Evolutionary conservation across 1,284 basidiomycete genomes (phyloP).

Genomic region (Fomitopsis betulina): DNA sequence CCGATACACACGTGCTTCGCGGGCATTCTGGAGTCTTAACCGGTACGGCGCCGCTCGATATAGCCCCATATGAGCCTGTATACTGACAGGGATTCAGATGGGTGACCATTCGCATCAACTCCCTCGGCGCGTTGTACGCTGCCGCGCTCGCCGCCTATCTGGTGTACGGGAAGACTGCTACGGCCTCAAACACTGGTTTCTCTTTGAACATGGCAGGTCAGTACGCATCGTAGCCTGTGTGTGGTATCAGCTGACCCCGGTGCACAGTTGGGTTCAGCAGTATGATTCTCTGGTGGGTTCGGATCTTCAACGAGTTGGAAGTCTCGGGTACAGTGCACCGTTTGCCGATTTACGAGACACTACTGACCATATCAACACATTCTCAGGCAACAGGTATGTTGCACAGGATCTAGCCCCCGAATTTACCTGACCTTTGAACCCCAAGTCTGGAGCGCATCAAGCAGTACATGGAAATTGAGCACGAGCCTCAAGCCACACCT

Average conservation of each 20-base stretch:
- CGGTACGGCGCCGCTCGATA: conserved; percentile 27
- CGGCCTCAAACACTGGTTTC: conserved; percentile 44
- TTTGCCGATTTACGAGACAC: not conserved
- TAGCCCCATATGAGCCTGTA: not conserved
- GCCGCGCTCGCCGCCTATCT: conserved; percentile 49
- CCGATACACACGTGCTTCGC: conserved; percentile 39
- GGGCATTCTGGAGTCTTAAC: conserved; percentile 51
- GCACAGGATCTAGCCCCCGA: no score
- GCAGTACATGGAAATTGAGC: conserved; percentile 4
- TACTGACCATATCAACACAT: not conserved
- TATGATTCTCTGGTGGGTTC: conserved; percentile 50
- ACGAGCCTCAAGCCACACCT: conserved; percentile 20
- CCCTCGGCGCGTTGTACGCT: conserved; percentile 45
- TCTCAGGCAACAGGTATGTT: not conserved
- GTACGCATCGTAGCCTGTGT: conserved; percentile 2
- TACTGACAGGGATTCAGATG: conserved; percentile 7
- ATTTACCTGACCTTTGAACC: not conserved
- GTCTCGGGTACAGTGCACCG: conserved; percentile 38
- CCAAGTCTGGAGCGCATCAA: conserved; percentile 1
- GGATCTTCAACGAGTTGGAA: conserved; percentile 53
- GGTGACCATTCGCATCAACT: conserved; percentile 32
- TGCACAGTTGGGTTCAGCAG: conserved; percentile 43
- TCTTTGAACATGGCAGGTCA: conserved; percentile 46
- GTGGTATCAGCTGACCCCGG: not conserved
- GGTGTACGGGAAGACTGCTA: conserved; percentile 36